Conservation (phyloP, 495 filamentous ascomycete species). For the Xylaria scruposa region DNA sequence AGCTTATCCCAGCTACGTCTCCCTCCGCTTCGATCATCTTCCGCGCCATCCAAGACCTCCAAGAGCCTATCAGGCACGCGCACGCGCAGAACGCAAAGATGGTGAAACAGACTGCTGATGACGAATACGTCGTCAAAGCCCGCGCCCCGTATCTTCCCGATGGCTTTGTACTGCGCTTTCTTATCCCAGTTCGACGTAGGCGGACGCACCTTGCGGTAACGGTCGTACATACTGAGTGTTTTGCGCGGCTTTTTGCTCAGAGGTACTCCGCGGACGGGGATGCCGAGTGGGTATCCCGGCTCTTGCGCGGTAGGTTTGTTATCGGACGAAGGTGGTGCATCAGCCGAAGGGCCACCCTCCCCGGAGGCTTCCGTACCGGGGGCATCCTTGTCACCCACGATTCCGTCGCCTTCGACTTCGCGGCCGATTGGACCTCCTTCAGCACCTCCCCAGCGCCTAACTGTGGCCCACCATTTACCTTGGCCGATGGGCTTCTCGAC, state of each 20-base stretch:
- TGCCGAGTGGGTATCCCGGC: conserved; percentile 20
- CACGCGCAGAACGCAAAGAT: conserved; percentile 76
- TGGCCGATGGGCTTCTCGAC: conserved; percentile 71
- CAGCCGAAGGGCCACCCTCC: neutral
- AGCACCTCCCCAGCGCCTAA: conserved; percentile 78
- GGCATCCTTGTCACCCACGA: conserved; percentile 53
- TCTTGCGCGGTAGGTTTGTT: conserved; percentile 18
- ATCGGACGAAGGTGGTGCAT: neutral
- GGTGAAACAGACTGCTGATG: conserved; percentile 81
- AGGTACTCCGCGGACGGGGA: conserved; percentile 54
- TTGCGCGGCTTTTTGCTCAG: conserved; percentile 52
- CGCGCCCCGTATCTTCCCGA: conserved; percentile 63
- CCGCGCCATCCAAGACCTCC: conserved; percentile 52
- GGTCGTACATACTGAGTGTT: conserved; percentile 59
- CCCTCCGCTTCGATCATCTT: conserved; percentile 16
- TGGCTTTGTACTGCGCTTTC: conserved; percentile 71
- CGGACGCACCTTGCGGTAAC: conserved; percentile 65
- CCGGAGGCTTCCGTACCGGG: conserved; percentile 23
- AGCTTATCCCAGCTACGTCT: conserved; percentile 58
- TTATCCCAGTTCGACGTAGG: conserved; percentile 77
- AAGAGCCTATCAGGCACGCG: conserved; percentile 73
- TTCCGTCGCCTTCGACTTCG: conserved; percentile 55
- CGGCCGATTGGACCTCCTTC: conserved; percentile 66
- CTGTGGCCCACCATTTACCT: conserved; percentile 80
- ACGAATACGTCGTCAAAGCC: conserved; percentile 76